phyloP scores from a whole-genome alignment of 2,329 filamentous ascomycete genomes.

The Arthroderma sp. region DNA sequence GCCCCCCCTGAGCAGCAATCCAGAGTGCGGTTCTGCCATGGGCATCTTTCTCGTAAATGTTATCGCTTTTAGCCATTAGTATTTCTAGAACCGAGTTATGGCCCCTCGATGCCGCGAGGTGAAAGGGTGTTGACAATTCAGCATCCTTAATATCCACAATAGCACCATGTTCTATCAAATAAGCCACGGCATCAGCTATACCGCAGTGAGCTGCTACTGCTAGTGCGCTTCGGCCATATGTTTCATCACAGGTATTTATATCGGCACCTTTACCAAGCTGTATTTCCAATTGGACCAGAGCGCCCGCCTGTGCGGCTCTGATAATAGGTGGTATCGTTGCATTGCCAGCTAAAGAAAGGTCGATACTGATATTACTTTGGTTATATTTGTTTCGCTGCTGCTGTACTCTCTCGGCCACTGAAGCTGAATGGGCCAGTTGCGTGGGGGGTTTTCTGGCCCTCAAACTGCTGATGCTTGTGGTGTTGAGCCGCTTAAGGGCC shows the following conservation, averaged over 20 bases:
- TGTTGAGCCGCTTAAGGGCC: conserved; percentile 6
- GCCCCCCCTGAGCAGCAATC: conserved; percentile 23
- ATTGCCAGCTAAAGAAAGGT: conserved; percentile 19
- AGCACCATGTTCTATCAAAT: conserved; percentile 21
- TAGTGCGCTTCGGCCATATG: conserved; percentile 24
- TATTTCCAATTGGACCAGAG: conserved; percentile 21
- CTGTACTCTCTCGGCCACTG: too few species aligned
- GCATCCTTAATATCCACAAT: conserved; percentile 20
- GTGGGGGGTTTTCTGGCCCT: not conserved
- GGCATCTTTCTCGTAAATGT: conserved; percentile 20
- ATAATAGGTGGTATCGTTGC: conserved; percentile 22
- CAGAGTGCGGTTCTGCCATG: conserved; percentile 24
- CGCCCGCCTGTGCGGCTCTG: conserved; percentile 24
- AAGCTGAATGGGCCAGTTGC: too few species aligned
- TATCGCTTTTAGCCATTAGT: conserved; percentile 16
- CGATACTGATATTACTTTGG: conserved; percentile 23
- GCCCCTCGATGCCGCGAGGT: conserved; percentile 24
- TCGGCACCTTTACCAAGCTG: conserved; percentile 20
- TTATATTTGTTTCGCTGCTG: too few species aligned
- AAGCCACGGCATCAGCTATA: conserved; percentile 22
- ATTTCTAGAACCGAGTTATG: conserved; percentile 25
- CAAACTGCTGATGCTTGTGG: conserved; percentile 2
- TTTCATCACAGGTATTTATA: conserved; percentile 19
- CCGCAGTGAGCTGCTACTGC: conserved; percentile 29
- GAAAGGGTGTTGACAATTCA: conserved; percentile 19